Evolutionary conservation across 75 land plant genomes (phyloP).

Genomic region (Sequoiadendron giganteum): DNA sequence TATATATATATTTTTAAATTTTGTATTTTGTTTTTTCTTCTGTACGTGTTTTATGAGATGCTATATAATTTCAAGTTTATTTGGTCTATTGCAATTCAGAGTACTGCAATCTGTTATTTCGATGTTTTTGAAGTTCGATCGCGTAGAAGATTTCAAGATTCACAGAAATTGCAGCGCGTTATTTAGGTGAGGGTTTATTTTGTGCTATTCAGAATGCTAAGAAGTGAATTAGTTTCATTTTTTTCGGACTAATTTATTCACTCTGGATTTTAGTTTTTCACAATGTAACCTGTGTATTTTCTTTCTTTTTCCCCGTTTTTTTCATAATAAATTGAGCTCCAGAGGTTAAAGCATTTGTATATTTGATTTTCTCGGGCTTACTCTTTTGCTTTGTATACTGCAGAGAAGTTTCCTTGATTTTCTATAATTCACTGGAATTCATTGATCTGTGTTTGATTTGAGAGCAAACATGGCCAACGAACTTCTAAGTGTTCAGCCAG

Average conservation of each 20-base stretch:
- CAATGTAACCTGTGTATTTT: background rate
- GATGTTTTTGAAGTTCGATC: background rate
- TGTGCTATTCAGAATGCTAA: too few species aligned
- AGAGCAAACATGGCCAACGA: conserved; percentile 14
- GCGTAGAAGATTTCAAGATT: background rate
- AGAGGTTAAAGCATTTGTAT: background rate
- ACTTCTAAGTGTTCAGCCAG: conserved; percentile 50
- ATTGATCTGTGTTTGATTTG: background rate
- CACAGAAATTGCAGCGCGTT: background rate
- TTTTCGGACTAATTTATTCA: too few species aligned
- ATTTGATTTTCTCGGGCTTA: background rate
- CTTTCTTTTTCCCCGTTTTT: background rate
- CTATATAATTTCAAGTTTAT: background rate
- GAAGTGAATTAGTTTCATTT: too few species aligned
- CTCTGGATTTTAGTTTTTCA: too few species aligned
- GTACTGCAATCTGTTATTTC: background rate
- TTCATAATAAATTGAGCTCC: background rate
- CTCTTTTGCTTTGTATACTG: background rate
- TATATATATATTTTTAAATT: too few species aligned
- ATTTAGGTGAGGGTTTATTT: background rate
- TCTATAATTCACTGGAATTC: background rate
- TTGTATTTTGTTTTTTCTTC: too few species aligned
- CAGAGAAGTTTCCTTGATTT: background rate
- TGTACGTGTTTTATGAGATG: background rate
- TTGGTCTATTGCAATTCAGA: background rate